Percentiles rank a stretch among this genome's conserved stretches.
phyloP scores from a whole-genome alignment of 2,329 filamentous ascomycete genomes.

The Aspergillus vadensis region DNA sequence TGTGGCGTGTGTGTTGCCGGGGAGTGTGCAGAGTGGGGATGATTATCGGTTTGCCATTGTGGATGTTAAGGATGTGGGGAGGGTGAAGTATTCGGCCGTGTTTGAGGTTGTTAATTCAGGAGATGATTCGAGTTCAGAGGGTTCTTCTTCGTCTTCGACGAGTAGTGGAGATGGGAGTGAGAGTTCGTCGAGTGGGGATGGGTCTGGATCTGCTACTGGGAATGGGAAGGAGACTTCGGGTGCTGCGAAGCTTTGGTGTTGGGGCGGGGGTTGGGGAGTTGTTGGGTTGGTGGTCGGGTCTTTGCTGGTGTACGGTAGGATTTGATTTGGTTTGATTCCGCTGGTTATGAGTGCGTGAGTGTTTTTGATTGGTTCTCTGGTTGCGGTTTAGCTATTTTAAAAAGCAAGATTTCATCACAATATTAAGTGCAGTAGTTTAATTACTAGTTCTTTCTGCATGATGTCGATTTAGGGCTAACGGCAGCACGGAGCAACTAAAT shows the following conservation, averaged over 20 bases:
- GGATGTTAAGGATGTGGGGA: neutral
- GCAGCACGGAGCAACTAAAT: too few species aligned
- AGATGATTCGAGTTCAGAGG: too few species aligned
- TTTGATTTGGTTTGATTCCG: neutral
- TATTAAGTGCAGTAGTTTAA: too few species aligned
- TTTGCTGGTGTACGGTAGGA: neutral
- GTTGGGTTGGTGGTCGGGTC: neutral
- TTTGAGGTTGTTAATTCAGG: constrained; percentile 2
- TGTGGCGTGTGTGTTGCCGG: constrained; percentile 2
- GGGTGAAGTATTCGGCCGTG: neutral
- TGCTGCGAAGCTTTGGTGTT: neutral
- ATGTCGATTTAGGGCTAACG: too few species aligned
- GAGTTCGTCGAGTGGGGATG: neutral
- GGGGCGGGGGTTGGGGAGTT: neutral
- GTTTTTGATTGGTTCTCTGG: too few species aligned
- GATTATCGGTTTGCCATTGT: constrained; percentile 7
- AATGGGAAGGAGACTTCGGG: neutral
- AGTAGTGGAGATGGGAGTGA: neutral
- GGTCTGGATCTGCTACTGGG: neutral
- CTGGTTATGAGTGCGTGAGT: too few species aligned
- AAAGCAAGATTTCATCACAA: too few species aligned
- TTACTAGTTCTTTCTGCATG: too few species aligned
- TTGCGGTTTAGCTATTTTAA: too few species aligned
- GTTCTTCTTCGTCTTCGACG: too few species aligned
- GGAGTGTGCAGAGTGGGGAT: neutral